A percentile compares a stretch with the other conserved stretches of the same genome.
phyloP scores from a whole-genome alignment of 768 basidiomycete genomes.

The Tulasnella sp. region DNA sequence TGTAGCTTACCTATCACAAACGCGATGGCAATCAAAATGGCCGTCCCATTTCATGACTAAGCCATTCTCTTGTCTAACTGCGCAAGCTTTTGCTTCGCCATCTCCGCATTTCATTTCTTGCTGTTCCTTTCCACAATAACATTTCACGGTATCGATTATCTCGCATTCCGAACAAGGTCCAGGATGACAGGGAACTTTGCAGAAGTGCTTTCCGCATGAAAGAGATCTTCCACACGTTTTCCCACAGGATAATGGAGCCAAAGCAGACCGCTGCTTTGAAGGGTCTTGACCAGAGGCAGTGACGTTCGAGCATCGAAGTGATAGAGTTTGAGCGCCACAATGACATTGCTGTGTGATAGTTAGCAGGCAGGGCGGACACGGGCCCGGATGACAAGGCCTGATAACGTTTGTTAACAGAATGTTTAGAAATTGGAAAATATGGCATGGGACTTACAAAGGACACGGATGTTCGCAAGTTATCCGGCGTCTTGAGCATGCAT shows the following conservation, averaged over 20 bases:
- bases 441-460: constrained; percentile 33
- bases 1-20: constrained; percentile 42
- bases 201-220: constrained; percentile 40
- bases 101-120: constrained; percentile 54
- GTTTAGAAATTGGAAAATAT: not conserved
- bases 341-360: constrained; percentile 66
- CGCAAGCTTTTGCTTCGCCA: constrained; percentile 34
- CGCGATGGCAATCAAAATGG: constrained; percentile 42
- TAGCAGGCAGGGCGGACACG: constrained; percentile 86
- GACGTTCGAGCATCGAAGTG: constrained; percentile 42
- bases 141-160: constrained; percentile 39
- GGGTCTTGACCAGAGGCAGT: constrained; percentile 21
- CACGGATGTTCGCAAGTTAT: constrained; percentile 64
- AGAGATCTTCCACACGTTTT: constrained; percentile 30
- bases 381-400: constrained; percentile 75
- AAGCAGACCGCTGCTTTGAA: constrained; percentile 20
- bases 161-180: constrained; percentile 60
- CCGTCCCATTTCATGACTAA: constrained; percentile 51
- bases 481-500: constrained; percentile 25
- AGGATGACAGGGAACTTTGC: constrained; percentile 56
- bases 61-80: constrained; percentile 26
- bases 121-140: constrained; percentile 68
- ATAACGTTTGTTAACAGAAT: not conserved
- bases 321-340: constrained; percentile 49
- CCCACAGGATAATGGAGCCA: constrained; percentile 42